Evolutionary conservation across 2,329 filamentous ascomycete species (phyloP).

Genomic region (Xylariaceae sp.): DNA sequence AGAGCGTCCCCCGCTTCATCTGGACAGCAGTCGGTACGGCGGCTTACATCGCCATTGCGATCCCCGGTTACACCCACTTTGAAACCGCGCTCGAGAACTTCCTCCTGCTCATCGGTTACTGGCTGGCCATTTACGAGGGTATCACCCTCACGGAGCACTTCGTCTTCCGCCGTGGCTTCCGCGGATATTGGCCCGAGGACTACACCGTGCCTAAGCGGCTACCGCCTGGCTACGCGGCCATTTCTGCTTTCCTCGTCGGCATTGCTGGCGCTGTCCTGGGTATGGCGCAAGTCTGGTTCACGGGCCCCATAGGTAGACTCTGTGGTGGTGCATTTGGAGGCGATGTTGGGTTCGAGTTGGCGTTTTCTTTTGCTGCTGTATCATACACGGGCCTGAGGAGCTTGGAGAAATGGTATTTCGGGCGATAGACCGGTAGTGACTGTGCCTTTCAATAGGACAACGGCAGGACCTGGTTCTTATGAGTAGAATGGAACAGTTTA

Average conservation of each 20-base stretch:
- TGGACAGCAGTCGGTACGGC: slow-evolving; percentile 60
- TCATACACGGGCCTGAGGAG: slow-evolving; percentile 20
- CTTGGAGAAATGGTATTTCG: slow-evolving; percentile 22
- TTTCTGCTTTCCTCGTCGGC: slow-evolving; percentile 58
- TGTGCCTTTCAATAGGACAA: neutral
- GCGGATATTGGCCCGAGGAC: slow-evolving; percentile 52
- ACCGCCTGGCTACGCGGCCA: slow-evolving; percentile 59
- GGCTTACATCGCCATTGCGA: slow-evolving; percentile 62
- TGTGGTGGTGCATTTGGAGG: slow-evolving; percentile 42
- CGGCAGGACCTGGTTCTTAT: neutral
- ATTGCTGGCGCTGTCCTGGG: slow-evolving; percentile 61
- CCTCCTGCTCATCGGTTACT: slow-evolving; percentile 65
- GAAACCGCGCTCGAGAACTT: slow-evolving; percentile 62
- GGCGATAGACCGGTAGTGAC: slow-evolving; percentile 8
- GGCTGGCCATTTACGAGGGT: slow-evolving; percentile 68
- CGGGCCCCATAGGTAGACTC: slow-evolving; percentile 59
- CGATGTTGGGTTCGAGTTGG: slow-evolving; percentile 28
- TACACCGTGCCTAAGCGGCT: slow-evolving; percentile 55
- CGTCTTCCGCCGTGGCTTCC: slow-evolving; percentile 58
- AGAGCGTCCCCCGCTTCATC: slow-evolving; percentile 58
- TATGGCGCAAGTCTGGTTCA: slow-evolving; percentile 66
- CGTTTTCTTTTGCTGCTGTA: slow-evolving; percentile 24
- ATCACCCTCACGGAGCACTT: slow-evolving; percentile 63
- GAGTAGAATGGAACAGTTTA: neutral
- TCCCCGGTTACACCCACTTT: slow-evolving; percentile 64